Evolutionary conservation across 1,139 yeast genomes (phyloP), one percentile per base, ranked within the genome.

Genomic region (Suhomyces wounanorum): DNA sequence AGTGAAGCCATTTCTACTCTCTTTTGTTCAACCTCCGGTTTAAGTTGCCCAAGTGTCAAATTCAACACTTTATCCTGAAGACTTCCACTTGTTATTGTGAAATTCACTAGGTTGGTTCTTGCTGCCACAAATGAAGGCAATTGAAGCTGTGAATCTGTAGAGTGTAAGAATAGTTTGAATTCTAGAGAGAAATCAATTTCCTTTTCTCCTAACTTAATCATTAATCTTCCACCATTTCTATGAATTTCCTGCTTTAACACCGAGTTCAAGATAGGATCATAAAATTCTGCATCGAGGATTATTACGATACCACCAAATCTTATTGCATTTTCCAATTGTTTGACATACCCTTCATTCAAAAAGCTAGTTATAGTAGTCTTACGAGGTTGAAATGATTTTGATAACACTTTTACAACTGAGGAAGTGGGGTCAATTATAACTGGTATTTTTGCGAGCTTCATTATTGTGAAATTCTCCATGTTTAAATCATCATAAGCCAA

Each of bases 241-340:
- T 77, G 78, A 38, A 82, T 75, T 54, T 89, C 96, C 43, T 73
- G 72, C 48, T 83, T 76, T 43, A 94, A 68, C 1, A 92, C 66
- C 0, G 86, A 75, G 52, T 82, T 82, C 21, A 92, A 63, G 11
- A 88, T 69, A 0, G 97, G 96, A 64, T 92, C 94, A 61, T 82
- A 83, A 58, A 78, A 72, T 61, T 92, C 97, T 3, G 92, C 90
- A 66, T 92, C 95, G 58, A 82, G 83, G 30, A 92, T 78, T 11
- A 92, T 63, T 9, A 92, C 71, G 0, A 80, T 63, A 4, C 90
- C 91, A 8, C 99, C 98, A 73, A 92, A 92, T 54, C 95, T 73
- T 26, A 92, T 66, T 0, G 96, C 85, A 61, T 90, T 87, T 62
- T 90, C 96, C 25, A 92, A 66, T 48, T 83, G 88, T 59, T 83